These are phyloP conservation scores for Penicillium sclerotiorum DNA, from an alignment of 2,329 filamentous ascomycete genomes.

Conservation along the genomic window DNA sequence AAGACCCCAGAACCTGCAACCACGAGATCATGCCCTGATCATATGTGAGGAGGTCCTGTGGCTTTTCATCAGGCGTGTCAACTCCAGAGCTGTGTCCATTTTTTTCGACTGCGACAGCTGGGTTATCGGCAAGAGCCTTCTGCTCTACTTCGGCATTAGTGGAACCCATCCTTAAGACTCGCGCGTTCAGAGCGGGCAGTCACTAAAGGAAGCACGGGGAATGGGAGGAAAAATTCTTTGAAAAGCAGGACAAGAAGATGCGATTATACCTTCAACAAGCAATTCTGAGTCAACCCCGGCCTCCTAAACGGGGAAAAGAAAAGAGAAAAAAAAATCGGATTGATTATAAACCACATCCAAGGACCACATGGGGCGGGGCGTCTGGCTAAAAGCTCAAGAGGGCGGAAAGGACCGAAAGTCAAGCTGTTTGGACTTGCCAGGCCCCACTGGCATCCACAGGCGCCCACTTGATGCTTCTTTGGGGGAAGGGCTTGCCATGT, in stretches of 20 bases:
- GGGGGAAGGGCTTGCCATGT: no score
- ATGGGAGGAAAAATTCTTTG: no score
- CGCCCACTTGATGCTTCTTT: neutral
- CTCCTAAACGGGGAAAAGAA: no score
- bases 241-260: no score
- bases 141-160: slow-evolving; percentile 31
- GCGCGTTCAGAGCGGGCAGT: no score
- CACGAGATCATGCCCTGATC: neutral
- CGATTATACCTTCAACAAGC: no score
- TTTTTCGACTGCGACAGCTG: slow-evolving; percentile 15
- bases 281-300: no score
- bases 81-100: slow-evolving; percentile 9
- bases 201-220: no score
- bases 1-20: neutral
- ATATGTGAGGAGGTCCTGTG: slow-evolving; percentile 3
- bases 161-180: slow-evolving; percentile 19
- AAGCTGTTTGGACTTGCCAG: neutral
- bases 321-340: no score
- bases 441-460: slow-evolving; percentile 21
- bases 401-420: slow-evolving; percentile 17
- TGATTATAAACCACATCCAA: no score
- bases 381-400: slow-evolving; percentile 10
- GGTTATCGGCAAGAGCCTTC: slow-evolving; percentile 19
- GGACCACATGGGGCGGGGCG: no score
- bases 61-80: slow-evolving; percentile 8